A percentile compares a stretch with the other conserved stretches of the same genome.
These are phyloP conservation scores for Chamaenerion angustifolium DNA, from an alignment of 345 rosid genomes.

Conservation along the genomic window DNA sequence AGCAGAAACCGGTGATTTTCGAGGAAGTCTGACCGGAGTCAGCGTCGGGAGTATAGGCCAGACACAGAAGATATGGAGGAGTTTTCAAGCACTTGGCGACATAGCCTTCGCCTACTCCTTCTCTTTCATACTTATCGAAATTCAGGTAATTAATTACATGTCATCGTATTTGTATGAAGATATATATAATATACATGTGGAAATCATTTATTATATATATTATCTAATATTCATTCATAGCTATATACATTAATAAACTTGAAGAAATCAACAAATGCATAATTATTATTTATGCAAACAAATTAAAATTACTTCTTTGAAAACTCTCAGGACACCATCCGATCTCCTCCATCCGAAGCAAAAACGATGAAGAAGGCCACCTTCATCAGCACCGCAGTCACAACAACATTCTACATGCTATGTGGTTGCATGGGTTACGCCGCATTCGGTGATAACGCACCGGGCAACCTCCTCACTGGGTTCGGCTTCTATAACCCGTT, in stretches of 20 bases:
- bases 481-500: slow-evolving; percentile 32
- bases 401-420: slow-evolving; percentile 28
- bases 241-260: too few species aligned
- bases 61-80: slow-evolving; percentile 24
- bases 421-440: slow-evolving; percentile 36
- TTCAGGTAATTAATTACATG: slow-evolving; percentile 24
- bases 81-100: slow-evolving; percentile 29
- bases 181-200: too few species aligned
- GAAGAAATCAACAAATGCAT: too few species aligned
- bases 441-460: slow-evolving; percentile 24
- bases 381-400: slow-evolving; percentile 16
- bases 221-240: too few species aligned
- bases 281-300: too few species aligned
- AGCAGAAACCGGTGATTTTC: slow-evolving; percentile 8
- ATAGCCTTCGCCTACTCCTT: slow-evolving; percentile 32
- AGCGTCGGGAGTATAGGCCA: slow-evolving; percentile 15
- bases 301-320: too few species aligned
- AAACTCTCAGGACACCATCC: slow-evolving; percentile 39
- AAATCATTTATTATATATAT: too few species aligned
- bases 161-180: too few species aligned
- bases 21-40: slow-evolving; percentile 25
- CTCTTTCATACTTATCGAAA: slow-evolving; percentile 26
- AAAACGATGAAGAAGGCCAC: slow-evolving; percentile 34
- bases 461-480: slow-evolving; percentile 29
- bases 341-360: slow-evolving; percentile 25